These are phyloP conservation scores for Catenaria anguillulae DNA, from an alignment of 371 early-diverging fungal genomes.

Conservation along the genomic window DNA sequence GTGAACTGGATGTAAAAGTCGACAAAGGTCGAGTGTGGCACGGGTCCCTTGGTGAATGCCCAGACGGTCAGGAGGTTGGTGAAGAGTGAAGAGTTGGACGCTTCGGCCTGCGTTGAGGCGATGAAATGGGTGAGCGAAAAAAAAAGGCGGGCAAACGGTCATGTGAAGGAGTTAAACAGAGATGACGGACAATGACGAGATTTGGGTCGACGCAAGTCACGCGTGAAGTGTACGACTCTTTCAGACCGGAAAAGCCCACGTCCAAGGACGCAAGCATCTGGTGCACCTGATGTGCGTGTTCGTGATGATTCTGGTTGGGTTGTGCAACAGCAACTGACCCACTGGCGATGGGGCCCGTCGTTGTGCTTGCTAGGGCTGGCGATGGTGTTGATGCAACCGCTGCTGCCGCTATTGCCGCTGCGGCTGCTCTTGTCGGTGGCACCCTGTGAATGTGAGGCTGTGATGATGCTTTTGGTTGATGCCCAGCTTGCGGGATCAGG, in stretches of 20 bases:
- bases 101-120: constrained; percentile 30
- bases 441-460: no score
- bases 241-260: constrained; percentile 54
- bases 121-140: neutral
- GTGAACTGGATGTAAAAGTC: constrained; percentile 63
- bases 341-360: no score
- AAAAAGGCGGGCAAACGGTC: no score
- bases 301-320: no score
- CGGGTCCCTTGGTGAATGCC: constrained; percentile 33
- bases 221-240: constrained; percentile 56
- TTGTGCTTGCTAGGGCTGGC: no score
- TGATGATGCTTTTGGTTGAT: no score
- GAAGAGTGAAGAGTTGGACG: constrained; percentile 49
- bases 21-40: constrained; percentile 36
- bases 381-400: no score
- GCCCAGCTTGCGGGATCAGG: neutral
- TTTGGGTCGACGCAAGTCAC: constrained; percentile 46
- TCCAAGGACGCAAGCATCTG: constrained; percentile 52
- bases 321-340: no score
- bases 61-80: constrained; percentile 50
- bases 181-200: constrained; percentile 28
- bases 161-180: no score
- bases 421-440: no score
- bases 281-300: constrained; percentile 3
- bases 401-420: no score